phyloP scores from a whole-genome alignment of 495 filamentous ascomycete species.

The Geopyxis carbonaria region DNA sequence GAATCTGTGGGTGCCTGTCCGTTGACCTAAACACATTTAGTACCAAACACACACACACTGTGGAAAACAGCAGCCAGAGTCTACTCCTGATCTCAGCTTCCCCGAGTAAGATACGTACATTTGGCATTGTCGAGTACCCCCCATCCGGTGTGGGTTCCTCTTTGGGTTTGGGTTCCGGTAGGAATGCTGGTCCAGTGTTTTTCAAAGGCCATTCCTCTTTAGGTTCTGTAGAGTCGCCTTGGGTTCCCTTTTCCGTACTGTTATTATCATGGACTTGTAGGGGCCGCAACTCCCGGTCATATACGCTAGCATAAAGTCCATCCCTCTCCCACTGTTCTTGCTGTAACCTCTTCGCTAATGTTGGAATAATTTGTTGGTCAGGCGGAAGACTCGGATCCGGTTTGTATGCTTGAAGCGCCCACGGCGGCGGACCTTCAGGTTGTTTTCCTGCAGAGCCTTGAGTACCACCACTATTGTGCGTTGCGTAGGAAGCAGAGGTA shows the following conservation, averaged over 20 bases:
- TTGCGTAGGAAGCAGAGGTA: conserved; percentile 37
- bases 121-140: conserved; percentile 21
- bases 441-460: conserved; percentile 37
- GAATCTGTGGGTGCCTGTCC: neutral
- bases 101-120: conserved; percentile 19
- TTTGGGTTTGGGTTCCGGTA: conserved; percentile 1
- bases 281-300: conserved; percentile 68
- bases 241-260: conserved; percentile 7
- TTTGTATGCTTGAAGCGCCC: conserved; percentile 88
- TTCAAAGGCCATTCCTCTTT: conserved; percentile 18
- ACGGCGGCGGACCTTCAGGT: conserved; percentile 89
- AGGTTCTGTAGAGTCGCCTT: conserved; percentile 12
- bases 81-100: too few relatives aligned
- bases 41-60: too few relatives aligned
- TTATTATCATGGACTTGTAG: conserved; percentile 34
- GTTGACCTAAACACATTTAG: neutral
- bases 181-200: conserved; percentile 6
- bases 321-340: conserved; percentile 93
- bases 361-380: conserved; percentile 88
- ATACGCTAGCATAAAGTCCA: conserved; percentile 61
- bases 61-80: too few relatives aligned
- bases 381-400: conserved; percentile 87
- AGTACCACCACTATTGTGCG: conserved; percentile 36
- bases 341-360: conserved; percentile 74
- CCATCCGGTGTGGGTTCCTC: conserved; percentile 10